Base-by-base conservation (phyloP, 2,329 filamentous ascomycete species). In the Curvularia spicifera region DNA sequence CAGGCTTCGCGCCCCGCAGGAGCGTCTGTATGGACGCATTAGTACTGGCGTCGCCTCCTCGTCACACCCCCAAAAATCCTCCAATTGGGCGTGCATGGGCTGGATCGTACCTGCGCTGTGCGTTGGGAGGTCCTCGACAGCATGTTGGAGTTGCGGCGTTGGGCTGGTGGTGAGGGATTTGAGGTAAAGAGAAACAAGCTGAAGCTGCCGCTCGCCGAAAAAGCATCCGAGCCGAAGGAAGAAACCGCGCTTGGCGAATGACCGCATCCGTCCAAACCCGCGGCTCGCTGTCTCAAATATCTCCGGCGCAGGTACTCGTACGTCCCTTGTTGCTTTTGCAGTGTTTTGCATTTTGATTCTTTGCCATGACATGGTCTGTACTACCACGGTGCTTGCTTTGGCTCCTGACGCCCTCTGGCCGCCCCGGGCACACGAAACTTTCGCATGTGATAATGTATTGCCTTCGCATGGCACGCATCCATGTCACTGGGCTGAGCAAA, bases 1-100 rank as follows among this genome's bases (percentile, higher is more conserved):
- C 76, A 71, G 78, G 78, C 71, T 79, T 78, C 71, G 80, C 80
- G 76, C 80, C 80, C 77, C 83, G 84, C 77, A 86, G 80, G 72
- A 87, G 80, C 72, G 82, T 82, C 84, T 87, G 71, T 33, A 56
- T 48, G 53, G 46, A 60, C 58, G 63, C 56, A 61, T 75, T 71
- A 76, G 72, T 63, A 62, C 45, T 53, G 15, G 50, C 29, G 44
- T 43, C 43, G 33, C 13, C 31, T 39, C 33, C 13, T 37, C 33
- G n/a, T 50, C 28, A 31, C 28, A n/a, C 28, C 33, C 33, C 13
- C 18, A 46, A 46, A 31, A 18, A 51, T 35, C 57, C 49, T 33
- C 63, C 70, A 74, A 75, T 75, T 68, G 70, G 29, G 45, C 28
- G 29, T 62, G 51, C 40, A 60, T 49, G 24, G 49, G 44, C 18